Base-by-base conservation (phyloP, 2,329 filamentous ascomycete species). In the Hysterium pulicare region DNA sequence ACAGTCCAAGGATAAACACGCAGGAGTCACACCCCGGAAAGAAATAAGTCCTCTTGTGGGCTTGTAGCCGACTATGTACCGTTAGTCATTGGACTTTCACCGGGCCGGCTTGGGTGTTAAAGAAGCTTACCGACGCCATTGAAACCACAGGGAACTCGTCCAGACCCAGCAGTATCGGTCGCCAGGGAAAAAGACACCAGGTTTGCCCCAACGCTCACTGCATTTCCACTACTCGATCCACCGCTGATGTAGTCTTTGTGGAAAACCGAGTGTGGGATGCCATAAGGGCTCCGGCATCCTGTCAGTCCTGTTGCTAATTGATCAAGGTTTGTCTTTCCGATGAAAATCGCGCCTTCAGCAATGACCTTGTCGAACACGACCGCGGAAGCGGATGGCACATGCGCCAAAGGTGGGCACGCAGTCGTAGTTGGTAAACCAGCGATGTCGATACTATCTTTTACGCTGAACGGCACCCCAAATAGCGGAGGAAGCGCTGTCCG, bases 261-360 rank as follows among this genome's bases (percentile, higher is more conserved):
- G 56, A 69, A 79, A 0, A 78, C 67, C 41, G 76, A 80, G 17
- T 74, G 69, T 1, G 78, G 74, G 16, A 71, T 73, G 2, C 79
- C 80, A 47, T 76, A 81, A 0, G 79, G 77, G 2, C 76, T 80
- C 20, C 79, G 72, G 35, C 75, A 78, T 13, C 79, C 81, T 10
- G 74, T 77, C 2, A 83, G 68, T 1, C 81, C 81, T 1, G 79
- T 83, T 2, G 79, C 80, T 3, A 83, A 69, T 57, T 83, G 79
- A 54, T 84, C 81, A 41, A 83, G 70, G 47, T 82, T 83, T 0
- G 74, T 71, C 55, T 83, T 83, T 24, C 77, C 79, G 3, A 83
- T 66, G 36, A 82, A 76, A 4, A 83, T 66, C 2, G 75, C 79
- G 2, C 79, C 79, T 4, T 75, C 73, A 2, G 61, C 52, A 11